These are phyloP conservation scores for Quercus parvula DNA, from an alignment of 306 rosid genomes.

Conservation along the genomic window DNA sequence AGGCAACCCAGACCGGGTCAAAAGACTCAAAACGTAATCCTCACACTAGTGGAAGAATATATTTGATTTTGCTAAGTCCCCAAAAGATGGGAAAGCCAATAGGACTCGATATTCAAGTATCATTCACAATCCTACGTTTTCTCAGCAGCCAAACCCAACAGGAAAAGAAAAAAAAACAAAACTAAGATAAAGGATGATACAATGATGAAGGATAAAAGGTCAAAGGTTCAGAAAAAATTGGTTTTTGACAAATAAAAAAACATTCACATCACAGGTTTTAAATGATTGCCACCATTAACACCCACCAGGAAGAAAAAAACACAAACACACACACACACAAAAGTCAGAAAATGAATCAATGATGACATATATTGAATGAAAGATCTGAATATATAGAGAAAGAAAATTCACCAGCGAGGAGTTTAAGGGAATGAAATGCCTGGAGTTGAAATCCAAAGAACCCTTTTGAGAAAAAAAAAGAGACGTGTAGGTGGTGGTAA, in stretches of 20 bases:
- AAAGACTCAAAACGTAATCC: background rate
- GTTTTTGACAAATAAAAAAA: background rate
- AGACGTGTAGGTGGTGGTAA: background rate
- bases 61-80: background rate
- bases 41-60: background rate
- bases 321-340: background rate
- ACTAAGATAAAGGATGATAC: background rate
- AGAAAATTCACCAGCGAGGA: conserved; percentile 5
- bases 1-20: background rate
- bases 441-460: background rate
- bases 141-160: background rate
- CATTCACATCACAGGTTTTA: background rate
- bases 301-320: background rate
- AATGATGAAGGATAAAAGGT: background rate
- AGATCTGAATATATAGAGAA: background rate
- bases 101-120: background rate
- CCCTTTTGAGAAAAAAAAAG: background rate
- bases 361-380: background rate
- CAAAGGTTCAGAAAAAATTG: background rate
- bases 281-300: background rate
- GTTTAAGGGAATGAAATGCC: conserved; percentile 4
- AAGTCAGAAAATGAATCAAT: background rate
- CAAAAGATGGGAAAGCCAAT: background rate
- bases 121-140: background rate
- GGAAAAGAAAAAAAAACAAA: background rate